Conservation (phyloP, 2,329 filamentous ascomycete species). For the Colletotrichum sublineola region DNA sequence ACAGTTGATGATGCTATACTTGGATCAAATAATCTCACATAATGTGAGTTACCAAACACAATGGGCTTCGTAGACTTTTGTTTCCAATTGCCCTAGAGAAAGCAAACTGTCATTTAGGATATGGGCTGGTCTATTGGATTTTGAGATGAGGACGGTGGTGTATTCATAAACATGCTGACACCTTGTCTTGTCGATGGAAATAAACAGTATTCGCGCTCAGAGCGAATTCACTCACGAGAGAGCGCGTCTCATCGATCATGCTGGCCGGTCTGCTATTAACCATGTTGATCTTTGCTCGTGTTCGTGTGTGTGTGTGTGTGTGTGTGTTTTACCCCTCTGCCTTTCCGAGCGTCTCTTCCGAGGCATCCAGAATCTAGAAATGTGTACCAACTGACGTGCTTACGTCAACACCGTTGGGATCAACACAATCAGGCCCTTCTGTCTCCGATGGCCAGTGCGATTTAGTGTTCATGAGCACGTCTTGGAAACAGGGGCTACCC, state of each 20-base stretch:
- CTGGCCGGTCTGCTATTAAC: not conserved
- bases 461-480: not conserved
- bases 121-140: not conserved
- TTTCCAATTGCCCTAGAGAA: too few species aligned
- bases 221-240: not conserved
- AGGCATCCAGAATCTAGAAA: not conserved
- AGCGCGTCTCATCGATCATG: not conserved
- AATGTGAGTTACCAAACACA: too few species aligned
- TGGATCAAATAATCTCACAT: too few species aligned
- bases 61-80: too few species aligned
- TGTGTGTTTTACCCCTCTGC: not conserved
- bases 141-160: not conserved
- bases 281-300: not conserved
- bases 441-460: not conserved
- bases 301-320: too few species aligned
- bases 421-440: not conserved
- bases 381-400: not conserved
- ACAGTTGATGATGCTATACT: not conserved
- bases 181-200: not conserved
- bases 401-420: not conserved
- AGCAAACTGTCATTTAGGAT: not conserved
- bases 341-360: not conserved
- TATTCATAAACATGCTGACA: too few species aligned
- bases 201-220: not conserved
- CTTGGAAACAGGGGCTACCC: conserved; percentile 10